Base-by-base conservation (phyloP, 805 yeast genomes). In the Suhomyces tanzawaensis region DNA sequence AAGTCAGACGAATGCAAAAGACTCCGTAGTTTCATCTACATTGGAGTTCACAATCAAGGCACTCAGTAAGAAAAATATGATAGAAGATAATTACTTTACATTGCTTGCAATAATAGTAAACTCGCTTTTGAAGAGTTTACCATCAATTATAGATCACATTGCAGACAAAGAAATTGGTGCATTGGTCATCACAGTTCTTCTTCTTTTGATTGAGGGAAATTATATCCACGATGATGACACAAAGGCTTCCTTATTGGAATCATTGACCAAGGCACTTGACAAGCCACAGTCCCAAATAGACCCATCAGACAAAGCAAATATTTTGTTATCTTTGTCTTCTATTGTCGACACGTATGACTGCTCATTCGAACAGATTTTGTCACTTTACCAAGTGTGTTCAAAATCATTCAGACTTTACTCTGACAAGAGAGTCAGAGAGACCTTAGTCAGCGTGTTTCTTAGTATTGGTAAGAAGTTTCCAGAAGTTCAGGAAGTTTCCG, bases 391-490 rank as follows among this genome's bases (percentile, higher is more conserved):
- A 12, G 66, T 69, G 1, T 60, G 78, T 29, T 70, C 88, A 1
- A 74, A 73, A 40, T 65, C 83, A n/a, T 79, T 85, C 59, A 72
- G 76, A 45, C 53, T 66, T 12, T 80, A 77, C 45, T 58, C 71
- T 11, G 90, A 85, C 36, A 69, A 76, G 25, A 71, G 74, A n/a
- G 69, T 85, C 41, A 74, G 98, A 40, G 62, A 60, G 9, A 72
- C 76, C 3, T 66, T 91, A 25, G 77, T 81, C n/a, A 58, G 62
- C 2, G 74, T 88, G 2, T 81, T 86, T 46, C 49, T 51, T 2
- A 74, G 76, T 15, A 68, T 91, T 36, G 87, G 89, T 14, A 54
- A 52, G 2, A 74, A 72, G 37, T 76, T 76, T 39, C 49, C 53
- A 1, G 69, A 66, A 2, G 49, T 61, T 13, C 55, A 61, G 5